Evolutionary conservation across 2,329 filamentous ascomycete genomes (phyloP), one percentile per base, ranked within the genome.

Genomic region (Talaromyces marneffei): DNA sequence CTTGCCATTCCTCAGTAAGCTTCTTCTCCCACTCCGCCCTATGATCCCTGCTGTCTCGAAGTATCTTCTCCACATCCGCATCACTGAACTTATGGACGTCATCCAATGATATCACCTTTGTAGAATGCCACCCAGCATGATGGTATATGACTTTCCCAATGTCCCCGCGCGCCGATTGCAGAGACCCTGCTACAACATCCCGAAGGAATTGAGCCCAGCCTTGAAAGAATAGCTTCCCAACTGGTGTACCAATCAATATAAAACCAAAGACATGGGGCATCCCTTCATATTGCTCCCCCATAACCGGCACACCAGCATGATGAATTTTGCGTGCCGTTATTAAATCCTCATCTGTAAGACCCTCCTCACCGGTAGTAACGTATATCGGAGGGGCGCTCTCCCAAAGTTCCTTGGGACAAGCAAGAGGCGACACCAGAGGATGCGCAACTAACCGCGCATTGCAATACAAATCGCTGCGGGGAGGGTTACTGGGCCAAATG

Each of bases 181-280:
- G 23, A 31, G 55, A 31, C 27, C 68, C 74, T 0, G 70, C 66
- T 4, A 68, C 70, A 4, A 71, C 74, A 63, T 74, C 70, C 0
- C 66, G 68, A 55, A 73, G 75, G 59, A 91, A 91, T 1, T 71
- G 73, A 0, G 82, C 75, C 82, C 85, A 85, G 2, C 77, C 75
- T 14, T 79, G 72, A 61, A 85, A 81, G 67, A 85, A 88, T 53
- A 81, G 78, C 65, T 70, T 75, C 2, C 81, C 75, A 31, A 75
- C 79, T 1, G 77, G 69, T 2, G 80, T 70, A 4, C 75, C 73
- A 1, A 79, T 73, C 60, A 90, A 74, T 1, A 90, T 65, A 64
- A 85, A 68, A 0, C 82, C 84, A 69, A 91, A 78, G 55, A 77
- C 78, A 62, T 80, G 78, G 9, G 78, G 78, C 74, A 78, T 78